phyloP scores from a whole-genome alignment of 2,329 filamentous ascomycete species.

The Microdochium trichocladiopsis region DNA sequence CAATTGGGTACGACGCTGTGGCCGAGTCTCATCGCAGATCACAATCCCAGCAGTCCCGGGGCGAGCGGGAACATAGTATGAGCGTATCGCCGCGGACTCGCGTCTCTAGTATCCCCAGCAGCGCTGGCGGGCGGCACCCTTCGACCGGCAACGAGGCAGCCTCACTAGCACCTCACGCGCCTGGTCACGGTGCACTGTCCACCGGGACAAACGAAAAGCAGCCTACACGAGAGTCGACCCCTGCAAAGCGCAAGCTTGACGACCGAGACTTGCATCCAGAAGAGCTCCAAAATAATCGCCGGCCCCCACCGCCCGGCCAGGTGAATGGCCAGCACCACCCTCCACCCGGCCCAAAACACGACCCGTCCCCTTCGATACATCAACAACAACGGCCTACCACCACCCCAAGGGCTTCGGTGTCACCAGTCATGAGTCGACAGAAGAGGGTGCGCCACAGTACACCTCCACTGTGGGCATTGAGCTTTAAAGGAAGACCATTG shows the following conservation, averaged over 20 bases:
- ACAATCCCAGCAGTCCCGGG: conserved; percentile 44
- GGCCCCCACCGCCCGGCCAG: conserved; percentile 41
- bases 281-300: conserved; percentile 42
- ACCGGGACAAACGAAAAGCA: conserved; percentile 20
- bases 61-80: conserved; percentile 61
- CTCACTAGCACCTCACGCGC: conserved; percentile 1
- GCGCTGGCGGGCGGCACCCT: conserved; percentile 7
- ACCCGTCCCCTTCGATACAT: conserved; percentile 11
- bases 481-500: conserved; percentile 23
- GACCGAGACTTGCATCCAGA: conserved; percentile 39
- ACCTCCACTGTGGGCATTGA: conserved; percentile 43
- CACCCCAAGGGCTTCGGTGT: conserved; percentile 3
- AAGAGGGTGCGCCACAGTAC: conserved; percentile 28
- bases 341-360: conserved; percentile 11
- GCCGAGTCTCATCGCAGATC: conserved; percentile 39
- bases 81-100: conserved; percentile 76
- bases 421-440: conserved; percentile 28
- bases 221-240: conserved; percentile 21
- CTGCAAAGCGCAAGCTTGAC: conserved; percentile 41
- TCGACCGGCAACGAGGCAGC: not conserved
- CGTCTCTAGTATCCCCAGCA: conserved; percentile 38
- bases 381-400: conserved; percentile 1
- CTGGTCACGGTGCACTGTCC: conserved; percentile 4
- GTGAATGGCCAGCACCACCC: conserved; percentile 31
- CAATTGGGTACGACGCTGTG: conserved; percentile 35